A percentile compares a stretch with the other conserved stretches of the same genome.
Evolutionary conservation across 768 basidiomycete species (phyloP).

Genomic region (Rhodotorula babjevae): DNA sequence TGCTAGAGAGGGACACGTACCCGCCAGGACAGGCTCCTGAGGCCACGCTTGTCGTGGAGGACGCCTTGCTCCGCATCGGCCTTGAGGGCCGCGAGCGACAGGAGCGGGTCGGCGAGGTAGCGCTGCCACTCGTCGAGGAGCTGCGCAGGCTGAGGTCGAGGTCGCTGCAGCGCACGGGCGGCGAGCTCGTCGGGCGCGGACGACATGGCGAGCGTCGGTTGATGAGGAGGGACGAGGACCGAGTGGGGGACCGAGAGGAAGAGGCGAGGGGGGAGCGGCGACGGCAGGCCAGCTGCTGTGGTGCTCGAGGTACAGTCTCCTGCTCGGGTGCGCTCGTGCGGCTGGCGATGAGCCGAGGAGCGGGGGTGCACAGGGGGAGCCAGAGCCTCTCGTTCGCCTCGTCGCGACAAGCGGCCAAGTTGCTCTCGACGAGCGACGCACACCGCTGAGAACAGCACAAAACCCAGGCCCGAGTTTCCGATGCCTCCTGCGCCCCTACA

Average conservation of each 20-base stretch:
- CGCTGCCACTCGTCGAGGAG: constrained; percentile 17
- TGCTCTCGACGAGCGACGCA: too few relatives aligned
- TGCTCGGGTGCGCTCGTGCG: too few relatives aligned
- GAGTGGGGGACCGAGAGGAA: too few relatives aligned
- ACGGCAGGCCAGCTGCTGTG: not conserved
- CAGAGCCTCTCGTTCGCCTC: too few relatives aligned
- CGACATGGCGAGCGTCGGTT: not conserved
- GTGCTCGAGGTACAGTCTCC: too few relatives aligned
- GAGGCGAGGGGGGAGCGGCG: too few relatives aligned
- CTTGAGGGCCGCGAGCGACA: constrained; percentile 21
- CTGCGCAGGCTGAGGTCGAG: not conserved
- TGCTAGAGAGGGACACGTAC: constrained; percentile 20
- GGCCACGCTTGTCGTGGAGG: not conserved
- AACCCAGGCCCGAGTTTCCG: not conserved
- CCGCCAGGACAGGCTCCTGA: constrained; percentile 39
- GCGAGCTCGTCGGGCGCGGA: not conserved
- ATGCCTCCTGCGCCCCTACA: not conserved
- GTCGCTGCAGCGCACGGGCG: not conserved
- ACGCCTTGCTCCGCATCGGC: constrained; percentile 14
- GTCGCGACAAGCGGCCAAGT: too few relatives aligned
- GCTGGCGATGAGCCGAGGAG: too few relatives aligned
- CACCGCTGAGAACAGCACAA: not conserved
- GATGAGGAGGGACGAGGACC: not conserved
- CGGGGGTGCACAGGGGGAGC: too few relatives aligned
- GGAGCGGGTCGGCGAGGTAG: constrained; percentile 25